Conservation (phyloP, 2,329 filamentous ascomycete genomes). For the Diaporthe velutina region DNA sequence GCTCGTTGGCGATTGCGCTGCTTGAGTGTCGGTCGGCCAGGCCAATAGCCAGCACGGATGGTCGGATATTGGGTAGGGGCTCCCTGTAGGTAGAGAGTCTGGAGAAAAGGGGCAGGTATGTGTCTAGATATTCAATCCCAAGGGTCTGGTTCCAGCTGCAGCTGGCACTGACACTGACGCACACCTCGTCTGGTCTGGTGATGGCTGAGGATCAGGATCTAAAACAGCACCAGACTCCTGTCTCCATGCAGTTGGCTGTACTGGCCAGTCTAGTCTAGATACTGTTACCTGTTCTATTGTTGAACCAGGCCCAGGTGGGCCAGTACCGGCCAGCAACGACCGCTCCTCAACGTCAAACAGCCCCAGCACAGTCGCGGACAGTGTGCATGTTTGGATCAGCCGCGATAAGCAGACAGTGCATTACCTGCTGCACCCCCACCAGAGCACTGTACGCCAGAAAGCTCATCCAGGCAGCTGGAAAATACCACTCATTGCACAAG, state of each 20-base stretch:
- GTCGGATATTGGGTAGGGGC: not conserved
- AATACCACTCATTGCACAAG: slow-evolving; percentile 14
- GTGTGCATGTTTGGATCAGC: not conserved
- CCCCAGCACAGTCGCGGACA: slow-evolving; percentile 14
- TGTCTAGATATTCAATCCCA: not conserved
- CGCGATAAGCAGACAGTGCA: not conserved
- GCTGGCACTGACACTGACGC: not conserved
- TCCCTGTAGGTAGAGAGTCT: not conserved
- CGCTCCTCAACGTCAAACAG: slow-evolving; percentile 29
- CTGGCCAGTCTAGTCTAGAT: not conserved
- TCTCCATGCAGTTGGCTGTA: slow-evolving; percentile 21
- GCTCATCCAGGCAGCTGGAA: slow-evolving; percentile 15
- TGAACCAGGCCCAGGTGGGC: slow-evolving; percentile 10
- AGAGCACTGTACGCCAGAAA: slow-evolving; percentile 11
- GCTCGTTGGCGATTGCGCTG: not conserved
- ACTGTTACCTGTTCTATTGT: slow-evolving; percentile 27
- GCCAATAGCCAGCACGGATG: not conserved
- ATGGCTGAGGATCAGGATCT: slow-evolving; percentile 28
- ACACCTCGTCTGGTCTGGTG: slow-evolving; percentile 21
- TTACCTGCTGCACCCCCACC: not conserved
- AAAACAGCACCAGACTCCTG: slow-evolving; percentile 29
- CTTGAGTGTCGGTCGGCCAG: not conserved
- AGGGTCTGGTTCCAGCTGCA: slow-evolving; percentile 1
- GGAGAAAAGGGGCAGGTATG: slow-evolving; percentile 20
- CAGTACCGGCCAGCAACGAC: slow-evolving; percentile 13